Conservation (phyloP, 495 filamentous ascomycete species). For the Usnea hakonensis region DNA sequence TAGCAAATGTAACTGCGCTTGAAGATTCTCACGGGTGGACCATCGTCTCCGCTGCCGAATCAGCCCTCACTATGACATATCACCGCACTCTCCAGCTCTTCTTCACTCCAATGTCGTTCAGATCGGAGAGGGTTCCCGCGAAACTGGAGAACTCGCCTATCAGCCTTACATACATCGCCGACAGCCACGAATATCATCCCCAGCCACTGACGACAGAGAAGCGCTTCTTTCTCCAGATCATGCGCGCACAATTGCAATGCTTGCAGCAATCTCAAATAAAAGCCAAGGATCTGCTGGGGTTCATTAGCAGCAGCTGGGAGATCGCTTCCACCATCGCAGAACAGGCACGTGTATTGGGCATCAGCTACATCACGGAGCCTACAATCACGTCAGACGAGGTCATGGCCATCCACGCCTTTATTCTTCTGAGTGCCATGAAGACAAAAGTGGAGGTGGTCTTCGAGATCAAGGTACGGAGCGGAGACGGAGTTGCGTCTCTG, state of each 20-base stretch:
- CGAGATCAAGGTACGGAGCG: slow-evolving; percentile 37
- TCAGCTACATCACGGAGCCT: slow-evolving; percentile 47
- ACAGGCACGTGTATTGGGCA: slow-evolving; percentile 46
- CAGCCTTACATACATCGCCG: slow-evolving; percentile 40
- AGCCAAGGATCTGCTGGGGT: slow-evolving; percentile 46
- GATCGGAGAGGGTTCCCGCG: slow-evolving; percentile 19
- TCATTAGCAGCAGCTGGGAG: slow-evolving; percentile 54
- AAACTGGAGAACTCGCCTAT: slow-evolving; percentile 34
- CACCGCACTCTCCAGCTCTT: slow-evolving; percentile 64
- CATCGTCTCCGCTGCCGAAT: slow-evolving; percentile 54
- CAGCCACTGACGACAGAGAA: slow-evolving; percentile 42
- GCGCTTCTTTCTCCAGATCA: slow-evolving; percentile 63
- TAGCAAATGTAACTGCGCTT: slow-evolving; percentile 59
- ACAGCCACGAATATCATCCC: slow-evolving; percentile 33
- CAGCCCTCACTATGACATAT: slow-evolving; percentile 70
- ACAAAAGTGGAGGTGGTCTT: slow-evolving; percentile 55
- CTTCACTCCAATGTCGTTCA: slow-evolving; percentile 61
- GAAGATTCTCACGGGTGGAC: slow-evolving; percentile 71
- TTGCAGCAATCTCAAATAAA: slow-evolving; percentile 41
- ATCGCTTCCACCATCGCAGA: slow-evolving; percentile 43
- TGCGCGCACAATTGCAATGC: slow-evolving; percentile 49
- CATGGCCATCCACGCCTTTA: slow-evolving; percentile 41
- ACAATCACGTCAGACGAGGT: slow-evolving; percentile 48
- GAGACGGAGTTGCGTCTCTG: slow-evolving; percentile 31
- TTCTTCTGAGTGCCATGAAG: slow-evolving; percentile 50